Base-by-base conservation (phyloP, 768 basidiomycete genomes). In the Trametes cinnabarina region DNA sequence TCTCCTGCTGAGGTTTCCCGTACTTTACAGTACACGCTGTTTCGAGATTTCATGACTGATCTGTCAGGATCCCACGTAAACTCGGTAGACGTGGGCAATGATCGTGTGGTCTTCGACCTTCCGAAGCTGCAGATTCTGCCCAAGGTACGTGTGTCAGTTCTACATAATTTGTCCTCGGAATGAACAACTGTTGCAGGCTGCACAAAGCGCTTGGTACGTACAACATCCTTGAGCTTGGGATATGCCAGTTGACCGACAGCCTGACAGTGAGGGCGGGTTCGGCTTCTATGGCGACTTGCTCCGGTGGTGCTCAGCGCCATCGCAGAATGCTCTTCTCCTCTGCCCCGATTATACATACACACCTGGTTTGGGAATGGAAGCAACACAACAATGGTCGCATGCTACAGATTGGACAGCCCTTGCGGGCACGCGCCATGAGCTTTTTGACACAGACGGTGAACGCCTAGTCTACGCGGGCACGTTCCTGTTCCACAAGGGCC, bases 381-480 rank as follows among this genome's bases (percentile, higher is more conserved):
- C 4, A 19, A 19, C 17, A 12, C 6, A 49, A 14, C 28, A 12
- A 47, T 55, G 60, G 50, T 22, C 43, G 6, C 2, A 30, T 0
- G 11, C 37, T 30, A 48, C 49, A 2, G 50, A 48, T 4, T 61
- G 54, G 55, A 15, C 40, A 9, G 34, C 60, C 4, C 54, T 61
- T 28, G 37, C 37, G n/a, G 60, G 55, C 1, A 46, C 42, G 40
- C 51, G 47, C 7, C 55, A 46, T 22, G 60, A 61, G 46, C 25
- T 61, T 1, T 54, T 61, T 47, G 52, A 57, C 47, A 22, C 34
- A n/a, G 51, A 61, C 1, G 55, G 30, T 11, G 60, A 23, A 4
- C 30, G 32, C 8, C 48, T 61, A 15, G 32, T 32, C 12, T 61
- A 61, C 41, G 55, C 42, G 10, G 60, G 60, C n/a, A 61, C 60